These are phyloP conservation scores for Paulownia fortunei DNA, from an alignment of 257 asterid genomes.

Conservation along the genomic window DNA sequence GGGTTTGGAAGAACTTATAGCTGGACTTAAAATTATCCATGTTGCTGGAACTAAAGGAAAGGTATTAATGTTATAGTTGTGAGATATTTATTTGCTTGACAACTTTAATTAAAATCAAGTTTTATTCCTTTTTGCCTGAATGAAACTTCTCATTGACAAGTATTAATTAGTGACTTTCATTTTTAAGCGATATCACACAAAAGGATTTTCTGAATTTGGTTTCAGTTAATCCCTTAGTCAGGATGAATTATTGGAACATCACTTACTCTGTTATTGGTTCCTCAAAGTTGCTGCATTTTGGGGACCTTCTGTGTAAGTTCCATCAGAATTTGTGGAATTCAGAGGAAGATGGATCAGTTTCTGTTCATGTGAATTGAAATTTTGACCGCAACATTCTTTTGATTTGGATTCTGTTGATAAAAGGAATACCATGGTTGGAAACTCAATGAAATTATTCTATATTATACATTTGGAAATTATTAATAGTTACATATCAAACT, in stretches of 20 bases:
- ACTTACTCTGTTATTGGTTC: background rate
- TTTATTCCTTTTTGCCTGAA: background rate
- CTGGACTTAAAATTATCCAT: slow-evolving; percentile 73
- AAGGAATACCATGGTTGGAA: no score
- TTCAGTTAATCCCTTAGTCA: no score
- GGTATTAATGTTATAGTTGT: slow-evolving; percentile 50
- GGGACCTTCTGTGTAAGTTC: background rate
- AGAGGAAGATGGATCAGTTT: no score
- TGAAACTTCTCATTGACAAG: background rate
- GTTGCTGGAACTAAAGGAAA: slow-evolving; percentile 97
- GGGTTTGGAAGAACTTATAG: slow-evolving; percentile 71
- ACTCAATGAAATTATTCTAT: no score
- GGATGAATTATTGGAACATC: no score
- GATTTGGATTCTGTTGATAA: background rate
- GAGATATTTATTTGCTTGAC: background rate
- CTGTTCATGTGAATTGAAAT: background rate
- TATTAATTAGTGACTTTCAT: background rate
- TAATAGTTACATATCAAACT: no score
- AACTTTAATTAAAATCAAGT: background rate
- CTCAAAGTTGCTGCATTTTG: background rate
- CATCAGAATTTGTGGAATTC: background rate
- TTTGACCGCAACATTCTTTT: background rate
- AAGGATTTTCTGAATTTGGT: no score
- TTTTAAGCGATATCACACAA: no score
- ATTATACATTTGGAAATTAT: no score